A percentile compares a stretch with the other conserved stretches of the same genome.
These are phyloP conservation scores for Trametes villosa DNA, from an alignment of 768 basidiomycete species.

Conservation along the genomic window DNA sequence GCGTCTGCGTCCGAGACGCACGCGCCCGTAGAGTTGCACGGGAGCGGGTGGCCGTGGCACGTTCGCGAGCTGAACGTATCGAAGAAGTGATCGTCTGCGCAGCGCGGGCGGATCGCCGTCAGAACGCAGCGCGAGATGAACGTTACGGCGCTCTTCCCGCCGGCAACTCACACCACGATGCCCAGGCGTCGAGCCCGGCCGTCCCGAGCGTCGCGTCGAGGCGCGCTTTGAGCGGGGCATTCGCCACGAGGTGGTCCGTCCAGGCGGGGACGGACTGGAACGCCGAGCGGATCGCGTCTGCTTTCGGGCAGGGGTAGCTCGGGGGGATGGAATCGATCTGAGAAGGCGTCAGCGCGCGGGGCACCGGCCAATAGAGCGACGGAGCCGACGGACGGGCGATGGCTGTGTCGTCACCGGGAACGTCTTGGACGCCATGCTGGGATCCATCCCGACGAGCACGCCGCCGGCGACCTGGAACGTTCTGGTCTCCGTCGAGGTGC, in stretches of 20 bases:
- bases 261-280: constrained; percentile 51
- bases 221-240: constrained; percentile 42
- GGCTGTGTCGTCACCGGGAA: constrained; percentile 45
- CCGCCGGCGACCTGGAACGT: constrained; percentile 53
- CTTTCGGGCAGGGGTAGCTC: constrained; percentile 48
- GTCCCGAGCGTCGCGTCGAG: constrained; percentile 48
- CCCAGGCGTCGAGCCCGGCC: constrained; percentile 43
- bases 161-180: constrained; percentile 49
- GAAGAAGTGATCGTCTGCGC: constrained; percentile 55
- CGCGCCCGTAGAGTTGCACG: constrained; percentile 46
- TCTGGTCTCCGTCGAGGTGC: constrained; percentile 49
- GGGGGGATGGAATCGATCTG: constrained; percentile 55
- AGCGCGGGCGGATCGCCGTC: not conserved
- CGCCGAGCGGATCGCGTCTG: constrained; percentile 42
- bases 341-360: not conserved
- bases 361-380: not conserved
- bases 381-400: constrained; percentile 36
- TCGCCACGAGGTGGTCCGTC: constrained; percentile 47
- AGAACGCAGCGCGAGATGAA: not conserved
- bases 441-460: constrained; percentile 51
- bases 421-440: constrained; percentile 29
- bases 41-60: constrained; percentile 48
- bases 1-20: constrained; percentile 48
- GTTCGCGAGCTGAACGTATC: constrained; percentile 55
- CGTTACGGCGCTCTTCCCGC: not conserved